Evolutionary conservation across 1,284 basidiomycete genomes (phyloP).

Genomic region (Trametes versicolor): DNA sequence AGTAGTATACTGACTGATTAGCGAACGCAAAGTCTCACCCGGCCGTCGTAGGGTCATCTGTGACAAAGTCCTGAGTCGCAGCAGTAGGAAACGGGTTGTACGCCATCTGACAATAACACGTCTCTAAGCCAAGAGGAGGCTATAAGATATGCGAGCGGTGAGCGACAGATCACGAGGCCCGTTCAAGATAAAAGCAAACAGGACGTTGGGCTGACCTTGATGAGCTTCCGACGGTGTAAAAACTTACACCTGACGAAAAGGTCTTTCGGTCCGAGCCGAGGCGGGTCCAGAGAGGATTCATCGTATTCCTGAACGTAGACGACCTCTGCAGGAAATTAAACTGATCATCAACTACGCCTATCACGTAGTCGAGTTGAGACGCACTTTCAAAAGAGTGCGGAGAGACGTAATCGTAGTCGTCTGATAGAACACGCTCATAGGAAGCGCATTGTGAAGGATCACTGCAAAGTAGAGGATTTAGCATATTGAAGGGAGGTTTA

Average conservation of each 20-base stretch:
- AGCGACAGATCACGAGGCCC: no score
- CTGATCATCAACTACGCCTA: neutral
- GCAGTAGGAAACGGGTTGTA: slow-evolving; percentile 37
- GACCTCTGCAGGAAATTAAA: slow-evolving; percentile 1
- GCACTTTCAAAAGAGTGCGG: slow-evolving; percentile 28
- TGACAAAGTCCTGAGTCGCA: no score
- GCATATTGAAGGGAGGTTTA: neutral
- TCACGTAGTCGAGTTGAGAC: neutral
- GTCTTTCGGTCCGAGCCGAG: slow-evolving; percentile 18
- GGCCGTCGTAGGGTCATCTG: neutral
- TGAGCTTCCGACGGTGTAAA: neutral
- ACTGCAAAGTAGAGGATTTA: slow-evolving; percentile 4
- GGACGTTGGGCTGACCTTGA: slow-evolving; percentile 12
- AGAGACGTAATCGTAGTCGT: slow-evolving; percentile 30
- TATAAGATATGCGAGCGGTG: slow-evolving; percentile 10
- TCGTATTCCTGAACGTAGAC: slow-evolving; percentile 30
- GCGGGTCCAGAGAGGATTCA: slow-evolving; percentile 29
- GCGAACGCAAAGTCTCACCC: neutral
- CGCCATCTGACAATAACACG: slow-evolving; percentile 25
- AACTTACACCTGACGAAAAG: slow-evolving; percentile 29
- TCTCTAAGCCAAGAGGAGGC: slow-evolving; percentile 26
- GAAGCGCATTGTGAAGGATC: slow-evolving; percentile 18
- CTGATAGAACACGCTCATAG: slow-evolving; percentile 34
- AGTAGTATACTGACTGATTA: neutral
- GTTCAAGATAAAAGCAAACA: no score